Evolutionary conservation across 2,329 filamentous ascomycete species (phyloP).

Genomic region (Ambrosiella beaveri): DNA sequence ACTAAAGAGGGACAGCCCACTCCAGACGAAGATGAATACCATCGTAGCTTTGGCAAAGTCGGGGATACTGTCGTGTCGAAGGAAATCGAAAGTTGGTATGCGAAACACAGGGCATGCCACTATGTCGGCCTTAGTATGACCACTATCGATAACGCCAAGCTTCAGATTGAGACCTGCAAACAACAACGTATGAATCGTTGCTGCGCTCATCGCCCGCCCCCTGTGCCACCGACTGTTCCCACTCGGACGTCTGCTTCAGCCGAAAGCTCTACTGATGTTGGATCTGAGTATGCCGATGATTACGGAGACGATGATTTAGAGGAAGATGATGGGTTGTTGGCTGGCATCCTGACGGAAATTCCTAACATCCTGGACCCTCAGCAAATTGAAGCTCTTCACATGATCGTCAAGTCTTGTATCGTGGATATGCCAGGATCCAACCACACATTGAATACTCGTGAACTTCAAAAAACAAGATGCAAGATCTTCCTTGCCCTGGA

Average conservation of each 20-base stretch:
- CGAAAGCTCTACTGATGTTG: slow-evolving; percentile 10
- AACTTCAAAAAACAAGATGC: slow-evolving; percentile 78
- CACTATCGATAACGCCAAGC: slow-evolving; percentile 41
- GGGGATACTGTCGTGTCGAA: slow-evolving; percentile 29
- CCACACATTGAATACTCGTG: slow-evolving; percentile 28
- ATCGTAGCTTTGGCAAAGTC: slow-evolving; percentile 13
- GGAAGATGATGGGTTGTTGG: slow-evolving; percentile 55
- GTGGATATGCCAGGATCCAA: slow-evolving; percentile 51
- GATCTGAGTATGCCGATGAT: slow-evolving; percentile 17
- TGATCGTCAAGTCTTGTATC: slow-evolving; percentile 94
- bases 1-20: slow-evolving; percentile 22
- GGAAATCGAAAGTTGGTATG: slow-evolving; percentile 49
- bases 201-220: slow-evolving; percentile 3
- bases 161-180: slow-evolving; percentile 40
- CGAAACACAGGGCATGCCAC: not conserved
- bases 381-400: slow-evolving; percentile 88
- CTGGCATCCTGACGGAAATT: slow-evolving; percentile 79
- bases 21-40: slow-evolving; percentile 12
- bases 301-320: slow-evolving; percentile 49
- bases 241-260: not conserved
- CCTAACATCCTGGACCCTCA: slow-evolving; percentile 86
- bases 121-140: slow-evolving; percentile 27
- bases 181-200: slow-evolving; percentile 17
- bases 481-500: slow-evolving; percentile 80
- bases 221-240: slow-evolving; percentile 2